Conservation (phyloP, 768 basidiomycete genomes). For the Boletellus ananiceps region DNA sequence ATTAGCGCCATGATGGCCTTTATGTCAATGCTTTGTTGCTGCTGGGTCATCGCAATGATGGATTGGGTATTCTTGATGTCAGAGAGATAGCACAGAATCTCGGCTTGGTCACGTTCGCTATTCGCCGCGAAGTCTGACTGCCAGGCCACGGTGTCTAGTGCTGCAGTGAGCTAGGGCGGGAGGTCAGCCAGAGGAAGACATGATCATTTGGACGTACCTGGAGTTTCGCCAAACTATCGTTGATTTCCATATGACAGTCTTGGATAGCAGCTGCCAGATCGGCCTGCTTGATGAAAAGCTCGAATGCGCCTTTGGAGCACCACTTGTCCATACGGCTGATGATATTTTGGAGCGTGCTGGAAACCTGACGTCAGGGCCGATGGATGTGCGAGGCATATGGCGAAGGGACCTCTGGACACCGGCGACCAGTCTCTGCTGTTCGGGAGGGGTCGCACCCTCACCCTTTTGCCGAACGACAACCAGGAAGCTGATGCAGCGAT, state of each 20-base stretch:
- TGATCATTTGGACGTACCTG: slow-evolving; percentile 32
- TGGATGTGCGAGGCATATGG: background rate
- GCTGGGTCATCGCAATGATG: slow-evolving; percentile 31
- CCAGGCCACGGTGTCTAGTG: slow-evolving; percentile 46
- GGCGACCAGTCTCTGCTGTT: slow-evolving; percentile 31
- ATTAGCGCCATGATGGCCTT: slow-evolving; percentile 44
- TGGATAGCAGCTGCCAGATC: slow-evolving; percentile 43
- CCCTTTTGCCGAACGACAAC: slow-evolving; percentile 35
- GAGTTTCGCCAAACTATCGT: slow-evolving; percentile 44
- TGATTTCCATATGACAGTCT: slow-evolving; percentile 41
- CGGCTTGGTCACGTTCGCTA: slow-evolving; percentile 38
- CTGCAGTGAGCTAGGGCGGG: slow-evolving; percentile 38
- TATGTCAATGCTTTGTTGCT: slow-evolving; percentile 34
- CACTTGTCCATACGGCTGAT: slow-evolving; percentile 41
- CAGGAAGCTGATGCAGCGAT: slow-evolving; percentile 43
- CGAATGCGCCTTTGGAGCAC: slow-evolving; percentile 36
- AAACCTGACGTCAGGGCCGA: slow-evolving; percentile 5
- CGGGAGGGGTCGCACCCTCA: slow-evolving; percentile 25
- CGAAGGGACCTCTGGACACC: slow-evolving; percentile 30
- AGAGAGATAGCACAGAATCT: slow-evolving; percentile 41
- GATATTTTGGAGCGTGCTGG: slow-evolving; percentile 34
- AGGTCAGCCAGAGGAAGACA: slow-evolving; percentile 6
- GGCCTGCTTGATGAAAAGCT: slow-evolving; percentile 43
- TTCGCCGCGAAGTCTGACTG: slow-evolving; percentile 40
- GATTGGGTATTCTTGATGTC: slow-evolving; percentile 40